A percentile compares a stretch with the other conserved stretches of the same genome.
phyloP scores from a whole-genome alignment of 148 eudicot genomes.

The Suaeda aralocaspica region DNA sequence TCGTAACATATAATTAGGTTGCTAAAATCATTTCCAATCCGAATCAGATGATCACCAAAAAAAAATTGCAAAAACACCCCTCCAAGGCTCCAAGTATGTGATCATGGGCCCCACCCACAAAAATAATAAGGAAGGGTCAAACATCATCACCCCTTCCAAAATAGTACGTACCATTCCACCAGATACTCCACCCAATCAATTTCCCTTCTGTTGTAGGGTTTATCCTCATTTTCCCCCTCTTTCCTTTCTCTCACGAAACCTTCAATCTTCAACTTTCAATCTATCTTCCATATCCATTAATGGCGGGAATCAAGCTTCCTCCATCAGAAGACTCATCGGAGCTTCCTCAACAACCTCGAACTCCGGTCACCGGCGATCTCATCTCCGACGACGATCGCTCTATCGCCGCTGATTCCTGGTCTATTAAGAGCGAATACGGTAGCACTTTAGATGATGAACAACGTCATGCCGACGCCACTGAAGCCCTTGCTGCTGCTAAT shows the following conservation, averaged over 20 bases:
- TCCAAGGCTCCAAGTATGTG: no score
- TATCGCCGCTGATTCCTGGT: conserved; percentile 95
- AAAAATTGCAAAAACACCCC: no score
- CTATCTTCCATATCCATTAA: conserved; percentile 8
- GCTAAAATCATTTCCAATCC: no score
- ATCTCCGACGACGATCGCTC: conserved; percentile 99
- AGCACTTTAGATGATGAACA: conserved; percentile 94
- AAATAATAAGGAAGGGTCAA: conserved; percentile 11
- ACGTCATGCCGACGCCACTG: conserved; percentile 95
- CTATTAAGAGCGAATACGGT: conserved; percentile 96
- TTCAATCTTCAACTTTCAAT: background rate
- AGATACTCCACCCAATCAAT: conserved; percentile 13
- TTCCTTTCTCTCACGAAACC: background rate
- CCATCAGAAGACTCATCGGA: conserved; percentile 60
- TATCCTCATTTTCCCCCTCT: conserved; percentile 17
- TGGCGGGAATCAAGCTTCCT: conserved; percentile 77
- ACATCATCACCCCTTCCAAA: background rate
- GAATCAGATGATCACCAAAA: no score
- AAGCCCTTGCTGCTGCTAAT: conserved; percentile 75
- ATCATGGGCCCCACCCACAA: conserved; percentile 7
- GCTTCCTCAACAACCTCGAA: conserved; percentile 50
- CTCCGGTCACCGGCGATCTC: conserved; percentile 57
- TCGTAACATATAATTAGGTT: no score
- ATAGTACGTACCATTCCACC: background rate
- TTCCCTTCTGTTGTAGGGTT: conserved; percentile 29